Evolutionary conservation across 306 rosid species (phyloP).

Genomic region (Comarum palustre): DNA sequence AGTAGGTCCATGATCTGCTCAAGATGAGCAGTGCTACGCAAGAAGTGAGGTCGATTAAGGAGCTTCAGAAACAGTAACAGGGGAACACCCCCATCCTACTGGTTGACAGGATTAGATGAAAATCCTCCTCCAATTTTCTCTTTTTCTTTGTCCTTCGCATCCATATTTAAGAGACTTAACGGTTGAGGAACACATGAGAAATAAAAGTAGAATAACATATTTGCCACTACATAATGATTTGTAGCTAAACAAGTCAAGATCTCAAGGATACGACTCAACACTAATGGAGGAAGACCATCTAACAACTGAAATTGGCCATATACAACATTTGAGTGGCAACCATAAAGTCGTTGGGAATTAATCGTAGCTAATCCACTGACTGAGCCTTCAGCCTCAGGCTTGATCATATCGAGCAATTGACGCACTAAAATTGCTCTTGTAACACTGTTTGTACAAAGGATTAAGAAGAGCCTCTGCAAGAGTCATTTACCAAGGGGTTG

Average conservation of each 20-base stretch:
- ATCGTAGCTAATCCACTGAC: constrained; percentile 45
- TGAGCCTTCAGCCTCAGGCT: constrained; percentile 77
- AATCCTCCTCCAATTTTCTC: constrained; percentile 64
- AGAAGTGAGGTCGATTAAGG: constrained; percentile 67
- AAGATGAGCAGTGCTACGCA: constrained; percentile 81
- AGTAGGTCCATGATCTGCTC: constrained; percentile 88
- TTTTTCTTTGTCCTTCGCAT: constrained; percentile 77
- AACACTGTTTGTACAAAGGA: constrained; percentile 84
- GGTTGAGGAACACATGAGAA: constrained; percentile 50
- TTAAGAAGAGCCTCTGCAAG: constrained; percentile 86
- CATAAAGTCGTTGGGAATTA: constrained; percentile 87
- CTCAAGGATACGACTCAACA: constrained; percentile 85
- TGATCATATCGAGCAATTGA: constrained; percentile 77
- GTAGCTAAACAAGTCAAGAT: constrained; percentile 79
- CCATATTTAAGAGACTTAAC: constrained; percentile 36
- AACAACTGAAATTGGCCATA: constrained; percentile 85
- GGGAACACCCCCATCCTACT: constrained; percentile 57
- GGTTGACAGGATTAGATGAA: constrained; percentile 34
- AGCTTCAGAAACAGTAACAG: constrained; percentile 74
- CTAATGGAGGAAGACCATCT: constrained; percentile 97
- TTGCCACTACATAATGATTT: constrained; percentile 84
- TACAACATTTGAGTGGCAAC: constrained; percentile 88
- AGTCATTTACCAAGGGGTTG: constrained; percentile 99
- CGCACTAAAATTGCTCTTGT: constrained; percentile 71
- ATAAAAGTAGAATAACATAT: constrained; percentile 72